Conservation (phyloP, 352 stramenopile genomes). For the Thalassiosira exigua region DNA sequence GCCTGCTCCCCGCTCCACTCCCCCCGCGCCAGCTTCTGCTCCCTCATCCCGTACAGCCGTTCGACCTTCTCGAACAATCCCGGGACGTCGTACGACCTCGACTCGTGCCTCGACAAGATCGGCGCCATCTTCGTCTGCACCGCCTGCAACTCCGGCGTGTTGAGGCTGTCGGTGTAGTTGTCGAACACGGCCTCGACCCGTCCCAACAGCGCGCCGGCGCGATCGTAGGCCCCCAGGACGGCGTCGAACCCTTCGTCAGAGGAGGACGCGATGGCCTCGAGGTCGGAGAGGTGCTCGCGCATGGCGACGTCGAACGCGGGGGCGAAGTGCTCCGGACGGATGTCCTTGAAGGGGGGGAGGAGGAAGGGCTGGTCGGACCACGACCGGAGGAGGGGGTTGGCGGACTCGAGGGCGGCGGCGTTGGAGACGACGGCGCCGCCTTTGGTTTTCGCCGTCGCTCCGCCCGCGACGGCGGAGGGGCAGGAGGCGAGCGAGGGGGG, state of each 20-base stretch:
- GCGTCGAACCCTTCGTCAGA: slow-evolving; percentile 65
- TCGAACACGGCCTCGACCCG: slow-evolving; percentile 64
- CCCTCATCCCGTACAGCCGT: slow-evolving; percentile 42
- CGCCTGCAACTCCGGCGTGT: slow-evolving; percentile 72
- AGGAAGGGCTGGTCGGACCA: slow-evolving; percentile 77
- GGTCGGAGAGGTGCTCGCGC: slow-evolving; percentile 66
- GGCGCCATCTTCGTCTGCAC: slow-evolving; percentile 76
- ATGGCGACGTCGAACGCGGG: slow-evolving; percentile 72
- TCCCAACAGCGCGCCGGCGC: slow-evolving; percentile 51
- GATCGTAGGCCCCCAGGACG: slow-evolving; percentile 76
- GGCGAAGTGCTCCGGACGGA: slow-evolving; percentile 67
- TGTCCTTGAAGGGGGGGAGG: slow-evolving; percentile 78
- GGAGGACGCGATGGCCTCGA: slow-evolving; percentile 70
- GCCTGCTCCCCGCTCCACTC: slow-evolving; percentile 64
- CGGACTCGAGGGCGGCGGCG: no score
- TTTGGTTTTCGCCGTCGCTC: no score
- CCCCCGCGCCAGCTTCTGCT: slow-evolving; percentile 38
- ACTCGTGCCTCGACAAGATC: slow-evolving; percentile 62
- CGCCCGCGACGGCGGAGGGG: no score
- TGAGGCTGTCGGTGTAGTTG: slow-evolving; percentile 72
- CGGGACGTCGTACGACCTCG: slow-evolving; percentile 58
- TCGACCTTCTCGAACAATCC: slow-evolving; percentile 83
- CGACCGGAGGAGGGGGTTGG: slow-evolving; percentile 75
- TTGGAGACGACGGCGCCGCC: no score
- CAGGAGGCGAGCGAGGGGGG: no score